These are phyloP conservation scores for Melampsora americana DNA, from an alignment of 1,284 basidiomycete genomes.

Conservation along the genomic window DNA sequence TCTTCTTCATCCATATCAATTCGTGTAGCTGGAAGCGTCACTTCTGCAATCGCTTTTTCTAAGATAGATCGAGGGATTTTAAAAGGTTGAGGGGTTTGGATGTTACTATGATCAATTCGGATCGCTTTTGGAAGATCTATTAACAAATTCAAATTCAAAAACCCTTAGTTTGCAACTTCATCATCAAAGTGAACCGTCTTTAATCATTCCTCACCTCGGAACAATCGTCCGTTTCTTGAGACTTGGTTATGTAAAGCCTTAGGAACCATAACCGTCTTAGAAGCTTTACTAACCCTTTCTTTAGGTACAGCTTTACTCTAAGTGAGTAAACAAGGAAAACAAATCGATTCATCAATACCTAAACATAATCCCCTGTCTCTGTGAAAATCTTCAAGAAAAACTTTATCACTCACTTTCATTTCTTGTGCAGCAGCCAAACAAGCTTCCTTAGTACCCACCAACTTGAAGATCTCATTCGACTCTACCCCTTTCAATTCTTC, in stretches of 20 bases:
- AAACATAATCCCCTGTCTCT: background rate
- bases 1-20: conserved; percentile 29
- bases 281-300: conserved; percentile 1
- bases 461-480: conserved; percentile 76
- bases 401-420: conserved; percentile 62
- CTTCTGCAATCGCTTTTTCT: background rate
- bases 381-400: background rate
- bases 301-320: background rate
- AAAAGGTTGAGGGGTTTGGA: conserved; percentile 17
- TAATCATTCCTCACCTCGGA: conserved; percentile 11
- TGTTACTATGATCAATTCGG: conserved; percentile 11
- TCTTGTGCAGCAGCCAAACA: conserved; percentile 73
- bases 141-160: background rate
- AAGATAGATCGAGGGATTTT: background rate
- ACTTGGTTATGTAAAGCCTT: conserved; percentile 19
- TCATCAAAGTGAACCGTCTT: background rate
- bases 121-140: conserved; percentile 23
- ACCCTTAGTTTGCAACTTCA: background rate
- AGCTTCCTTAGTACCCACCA: conserved; percentile 72
- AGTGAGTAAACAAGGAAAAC: background rate
- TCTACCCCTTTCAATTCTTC: conserved; percentile 67
- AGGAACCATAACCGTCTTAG: conserved; percentile 19
- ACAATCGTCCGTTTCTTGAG: conserved; percentile 21
- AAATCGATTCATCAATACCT: background rate
- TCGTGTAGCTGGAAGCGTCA: background rate